Evolutionary conservation across 1,284 basidiomycete genomes (phyloP).

Genomic region (Acaromyces ingoldii): DNA sequence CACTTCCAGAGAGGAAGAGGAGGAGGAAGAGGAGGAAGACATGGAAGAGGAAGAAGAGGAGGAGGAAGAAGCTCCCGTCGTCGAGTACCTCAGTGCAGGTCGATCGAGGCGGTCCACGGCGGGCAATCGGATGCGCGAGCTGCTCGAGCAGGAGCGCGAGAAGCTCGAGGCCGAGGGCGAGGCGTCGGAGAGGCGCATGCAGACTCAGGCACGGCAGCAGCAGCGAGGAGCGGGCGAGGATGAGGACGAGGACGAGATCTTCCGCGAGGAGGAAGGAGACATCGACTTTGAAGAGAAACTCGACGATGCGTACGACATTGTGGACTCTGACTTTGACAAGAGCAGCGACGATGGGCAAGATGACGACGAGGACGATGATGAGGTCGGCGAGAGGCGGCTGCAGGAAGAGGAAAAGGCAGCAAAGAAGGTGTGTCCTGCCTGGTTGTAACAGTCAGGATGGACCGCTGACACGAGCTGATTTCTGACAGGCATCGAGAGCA

Average conservation of each 20-base stretch:
- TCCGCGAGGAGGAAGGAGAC: constrained; percentile 43
- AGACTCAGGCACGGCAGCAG: too few species aligned
- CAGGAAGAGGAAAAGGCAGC: constrained; percentile 26
- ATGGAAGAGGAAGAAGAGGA: too few species aligned
- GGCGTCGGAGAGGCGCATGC: too few species aligned
- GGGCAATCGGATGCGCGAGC: constrained; percentile 27
- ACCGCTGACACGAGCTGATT: too few species aligned
- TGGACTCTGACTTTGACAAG: constrained; percentile 44
- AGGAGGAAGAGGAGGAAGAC: too few species aligned
- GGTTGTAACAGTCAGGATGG: too few species aligned
- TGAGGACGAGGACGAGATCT: constrained; percentile 30
- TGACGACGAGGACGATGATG: constrained; percentile 16
- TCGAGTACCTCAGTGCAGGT: background rate
- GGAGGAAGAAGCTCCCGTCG: too few species aligned
- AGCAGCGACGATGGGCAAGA: constrained; percentile 30
- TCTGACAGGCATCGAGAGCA: background rate
- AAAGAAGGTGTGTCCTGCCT: constrained; percentile 11
- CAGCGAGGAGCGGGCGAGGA: background rate
- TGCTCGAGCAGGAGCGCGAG: constrained; percentile 43
- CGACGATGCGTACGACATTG: constrained; percentile 26
- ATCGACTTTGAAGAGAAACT: constrained; percentile 32
- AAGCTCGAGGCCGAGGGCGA: background rate
- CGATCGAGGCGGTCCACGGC: constrained; percentile 5
- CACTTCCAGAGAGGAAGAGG: too few species aligned
- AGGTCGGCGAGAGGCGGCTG: constrained; percentile 26